Percentiles rank a stretch among this genome's conserved stretches.
Evolutionary conservation across 2,329 filamentous ascomycete species (phyloP).

Genomic region (Apiospora kogelbergensis): DNA sequence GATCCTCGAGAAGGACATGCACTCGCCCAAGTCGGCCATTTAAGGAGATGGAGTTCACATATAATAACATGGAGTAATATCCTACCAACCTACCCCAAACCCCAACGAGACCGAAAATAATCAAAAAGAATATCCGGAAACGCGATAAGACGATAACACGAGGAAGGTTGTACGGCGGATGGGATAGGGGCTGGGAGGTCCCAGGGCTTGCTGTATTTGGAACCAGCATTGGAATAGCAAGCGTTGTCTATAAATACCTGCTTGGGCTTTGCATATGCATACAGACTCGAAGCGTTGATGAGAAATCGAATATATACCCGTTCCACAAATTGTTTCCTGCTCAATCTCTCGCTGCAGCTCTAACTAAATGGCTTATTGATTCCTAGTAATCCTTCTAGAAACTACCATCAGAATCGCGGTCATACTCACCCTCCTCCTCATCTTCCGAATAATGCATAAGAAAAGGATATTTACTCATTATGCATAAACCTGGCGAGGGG

Average conservation of each 20-base stretch:
- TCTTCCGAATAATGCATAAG: no score
- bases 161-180: not conserved
- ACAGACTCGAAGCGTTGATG: not conserved
- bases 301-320: not conserved
- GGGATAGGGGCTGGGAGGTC: not conserved
- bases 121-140: not conserved
- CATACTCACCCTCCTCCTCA: no score
- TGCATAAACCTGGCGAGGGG: no score
- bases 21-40: slow-evolving; percentile 14
- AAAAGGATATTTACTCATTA: no score
- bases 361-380: no score
- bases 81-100: no score
- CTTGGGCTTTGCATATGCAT: not conserved
- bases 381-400: no score
- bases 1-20: slow-evolving; percentile 23
- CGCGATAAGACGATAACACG: not conserved
- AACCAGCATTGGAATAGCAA: not conserved
- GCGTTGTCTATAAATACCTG: not conserved
- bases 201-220: not conserved
- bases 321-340: no score
- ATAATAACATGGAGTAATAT: not conserved
- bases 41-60: not conserved
- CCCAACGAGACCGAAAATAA: not conserved
- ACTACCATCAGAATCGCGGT: no score
- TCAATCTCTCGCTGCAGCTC: no score